phyloP scores from a whole-genome alignment of 805 yeast species.

The Hanseniaspora taiwanica region DNA sequence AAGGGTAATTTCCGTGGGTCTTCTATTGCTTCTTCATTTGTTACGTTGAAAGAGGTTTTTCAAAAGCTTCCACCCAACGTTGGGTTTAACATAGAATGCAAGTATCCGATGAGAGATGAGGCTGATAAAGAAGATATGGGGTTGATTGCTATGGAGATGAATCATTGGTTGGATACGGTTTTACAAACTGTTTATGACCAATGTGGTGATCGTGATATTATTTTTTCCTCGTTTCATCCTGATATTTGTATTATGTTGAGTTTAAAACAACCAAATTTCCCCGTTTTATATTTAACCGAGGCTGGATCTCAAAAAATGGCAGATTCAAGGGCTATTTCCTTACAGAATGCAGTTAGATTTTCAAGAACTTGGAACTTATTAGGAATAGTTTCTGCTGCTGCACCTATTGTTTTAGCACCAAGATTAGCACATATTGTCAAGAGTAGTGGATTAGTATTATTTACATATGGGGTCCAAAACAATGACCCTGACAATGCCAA shows the following conservation, averaged over 20 bases:
- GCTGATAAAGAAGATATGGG: slow-evolving; percentile 84
- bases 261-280: slow-evolving; percentile 86
- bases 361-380: slow-evolving; percentile 82
- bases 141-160: slow-evolving; percentile 67
- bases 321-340: slow-evolving; percentile 73
- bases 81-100: slow-evolving; percentile 90
- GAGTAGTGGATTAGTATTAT: slow-evolving; percentile 81
- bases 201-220: slow-evolving; percentile 63
- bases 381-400: slow-evolving; percentile 84
- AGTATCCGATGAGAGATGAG: slow-evolving; percentile 91
- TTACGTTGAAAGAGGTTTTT: slow-evolving; percentile 75
- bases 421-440: slow-evolving; percentile 84
- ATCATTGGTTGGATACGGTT: slow-evolving; percentile 80
- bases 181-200: slow-evolving; percentile 67
- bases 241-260: slow-evolving; percentile 79
- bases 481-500: slow-evolving; percentile 75
- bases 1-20: slow-evolving; percentile 89
- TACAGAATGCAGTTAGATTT: slow-evolving; percentile 84
- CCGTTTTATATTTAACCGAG: slow-evolving; percentile 81
- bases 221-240: slow-evolving; percentile 90
- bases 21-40: slow-evolving; percentile 83
- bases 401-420: slow-evolving; percentile 79
- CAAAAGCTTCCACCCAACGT: slow-evolving; percentile 66
- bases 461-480: slow-evolving; percentile 77
- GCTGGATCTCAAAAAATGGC: slow-evolving; percentile 80